Conservation (phyloP, 495 filamentous ascomycete species). For the Hyphodiscus hymeniophilus region DNA sequence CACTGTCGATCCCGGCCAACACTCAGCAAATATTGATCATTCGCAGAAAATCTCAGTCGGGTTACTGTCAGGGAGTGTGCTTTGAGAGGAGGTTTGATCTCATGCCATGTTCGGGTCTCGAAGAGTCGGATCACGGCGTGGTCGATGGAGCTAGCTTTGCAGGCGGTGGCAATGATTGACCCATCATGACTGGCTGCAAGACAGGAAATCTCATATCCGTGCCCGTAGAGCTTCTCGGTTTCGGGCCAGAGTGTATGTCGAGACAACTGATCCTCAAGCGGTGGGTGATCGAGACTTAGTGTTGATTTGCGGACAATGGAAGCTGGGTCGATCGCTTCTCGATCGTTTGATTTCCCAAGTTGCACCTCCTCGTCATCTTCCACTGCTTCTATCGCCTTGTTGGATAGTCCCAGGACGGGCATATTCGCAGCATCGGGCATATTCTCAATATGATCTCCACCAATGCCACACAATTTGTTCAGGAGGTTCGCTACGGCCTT, state of each 20-base stretch:
- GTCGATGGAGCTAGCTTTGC: constrained; percentile 82
- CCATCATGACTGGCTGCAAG: constrained; percentile 73
- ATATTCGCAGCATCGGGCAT: constrained; percentile 86
- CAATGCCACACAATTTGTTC: constrained; percentile 55
- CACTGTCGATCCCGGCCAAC: constrained; percentile 89
- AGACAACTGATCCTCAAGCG: constrained; percentile 80
- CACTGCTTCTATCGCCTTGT: constrained; percentile 72
- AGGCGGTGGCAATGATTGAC: constrained; percentile 78
- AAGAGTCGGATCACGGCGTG: constrained; percentile 93
- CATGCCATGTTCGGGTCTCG: constrained; percentile 76
- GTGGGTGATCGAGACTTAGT: constrained; percentile 52
- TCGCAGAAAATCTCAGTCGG: constrained; percentile 63
- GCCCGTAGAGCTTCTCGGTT: constrained; percentile 92
- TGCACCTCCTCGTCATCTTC: constrained; percentile 33
- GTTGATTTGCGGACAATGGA: constrained; percentile 35
- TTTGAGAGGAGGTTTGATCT: constrained; percentile 71
- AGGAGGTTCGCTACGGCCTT: constrained; percentile 72
- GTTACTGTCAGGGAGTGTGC: constrained; percentile 83
- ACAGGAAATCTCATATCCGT: constrained; percentile 96
- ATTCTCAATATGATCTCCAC: constrained; percentile 23
- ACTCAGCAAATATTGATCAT: constrained; percentile 70
- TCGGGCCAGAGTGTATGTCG: constrained; percentile 95
- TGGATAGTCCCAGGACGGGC: constrained; percentile 90
- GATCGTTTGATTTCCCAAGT: constrained; percentile 29
- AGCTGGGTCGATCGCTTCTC: constrained; percentile 33